Base-by-base conservation (phyloP, 352 stramenopile genomes). In the Globisporangium canariense region DNA sequence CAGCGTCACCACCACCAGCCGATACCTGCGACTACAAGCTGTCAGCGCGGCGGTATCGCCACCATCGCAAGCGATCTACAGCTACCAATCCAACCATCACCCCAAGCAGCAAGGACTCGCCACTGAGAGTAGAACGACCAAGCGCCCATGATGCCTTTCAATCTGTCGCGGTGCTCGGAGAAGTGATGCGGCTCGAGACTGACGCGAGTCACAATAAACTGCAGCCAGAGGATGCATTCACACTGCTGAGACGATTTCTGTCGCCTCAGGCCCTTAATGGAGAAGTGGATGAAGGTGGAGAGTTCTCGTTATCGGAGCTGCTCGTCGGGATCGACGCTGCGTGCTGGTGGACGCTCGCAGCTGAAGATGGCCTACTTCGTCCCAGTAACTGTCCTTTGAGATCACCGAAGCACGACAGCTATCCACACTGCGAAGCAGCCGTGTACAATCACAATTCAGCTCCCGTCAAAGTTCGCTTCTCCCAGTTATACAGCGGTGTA, bases 171-270 rank as follows among this genome's bases (percentile, higher is more conserved):
- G 67, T 81, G 20, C 50, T 79, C 20, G 62, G 67, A 14, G 61
- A 83, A 62, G 61, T 85, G 14, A 60, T 56, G 10, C 61, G 74
- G 9, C 34, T 81, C 32, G 74, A 82, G 51, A 71, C 64, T 11
- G 70, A 63, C 5, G 25, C 59, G 16, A 62, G 65, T 22, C 46
- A 62, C 9, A 22, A 0, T 43, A 36, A 46, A 25, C 58, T 81
- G 66, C 67, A 65, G 43, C 73, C 68, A 1, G 75, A 76, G 3
- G 62, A 79, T 8, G 70, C 77, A 3, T 66, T 83, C 10, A 30
- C 22, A 10, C 58, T 76, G 10, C 62, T 86, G 47, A 68, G 30
- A 51, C 63, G 69, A 28, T 16, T 68, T 10, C 32, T 68, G 28
- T 30, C 36, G 4, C 41, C 55, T 1, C 34, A 49, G 6, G 20